These are phyloP conservation scores for Metschnikowia dekortorum DNA, from an alignment of 805 yeast species.

Conservation along the genomic window DNA sequence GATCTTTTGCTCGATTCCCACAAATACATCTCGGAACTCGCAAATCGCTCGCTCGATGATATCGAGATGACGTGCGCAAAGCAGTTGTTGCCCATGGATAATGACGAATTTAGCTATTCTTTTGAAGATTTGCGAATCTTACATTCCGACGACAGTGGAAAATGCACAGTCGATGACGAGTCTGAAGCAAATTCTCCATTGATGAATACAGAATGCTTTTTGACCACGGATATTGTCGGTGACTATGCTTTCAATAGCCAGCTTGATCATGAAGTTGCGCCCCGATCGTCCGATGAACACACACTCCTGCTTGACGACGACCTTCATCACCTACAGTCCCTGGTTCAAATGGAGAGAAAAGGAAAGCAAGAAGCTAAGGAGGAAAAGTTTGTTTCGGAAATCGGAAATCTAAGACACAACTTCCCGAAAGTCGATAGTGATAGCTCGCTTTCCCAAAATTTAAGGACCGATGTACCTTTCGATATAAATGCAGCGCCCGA, in stretches of 20 bases:
- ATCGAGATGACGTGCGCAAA: conserved; percentile 10
- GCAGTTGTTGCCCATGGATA: conserved; percentile 11
- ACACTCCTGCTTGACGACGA: background rate
- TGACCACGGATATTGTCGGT: background rate
- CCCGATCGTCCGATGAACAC: background rate
- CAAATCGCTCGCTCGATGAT: conserved; percentile 10
- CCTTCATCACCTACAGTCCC: background rate
- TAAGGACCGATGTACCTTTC: background rate
- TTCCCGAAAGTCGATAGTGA: background rate
- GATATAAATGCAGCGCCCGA: background rate
- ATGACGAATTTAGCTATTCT: conserved; percentile 7
- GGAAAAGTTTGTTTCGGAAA: conserved; percentile 20
- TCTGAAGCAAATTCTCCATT: conserved; percentile 3
- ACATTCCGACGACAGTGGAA: conserved; percentile 25
- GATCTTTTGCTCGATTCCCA: background rate
- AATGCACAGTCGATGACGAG: conserved; percentile 18
- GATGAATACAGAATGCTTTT: background rate
- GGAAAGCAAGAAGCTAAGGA: background rate
- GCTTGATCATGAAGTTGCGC: background rate
- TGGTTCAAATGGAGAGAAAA: background rate
- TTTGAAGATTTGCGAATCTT: conserved; percentile 18
- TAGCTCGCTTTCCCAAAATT: background rate
- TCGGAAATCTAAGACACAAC: conserved; percentile 29
- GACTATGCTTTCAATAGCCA: background rate
- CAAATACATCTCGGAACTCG: conserved; percentile 3